Conservation (phyloP, 2,329 filamentous ascomycete species). For the Trichoderma gracile region DNA sequence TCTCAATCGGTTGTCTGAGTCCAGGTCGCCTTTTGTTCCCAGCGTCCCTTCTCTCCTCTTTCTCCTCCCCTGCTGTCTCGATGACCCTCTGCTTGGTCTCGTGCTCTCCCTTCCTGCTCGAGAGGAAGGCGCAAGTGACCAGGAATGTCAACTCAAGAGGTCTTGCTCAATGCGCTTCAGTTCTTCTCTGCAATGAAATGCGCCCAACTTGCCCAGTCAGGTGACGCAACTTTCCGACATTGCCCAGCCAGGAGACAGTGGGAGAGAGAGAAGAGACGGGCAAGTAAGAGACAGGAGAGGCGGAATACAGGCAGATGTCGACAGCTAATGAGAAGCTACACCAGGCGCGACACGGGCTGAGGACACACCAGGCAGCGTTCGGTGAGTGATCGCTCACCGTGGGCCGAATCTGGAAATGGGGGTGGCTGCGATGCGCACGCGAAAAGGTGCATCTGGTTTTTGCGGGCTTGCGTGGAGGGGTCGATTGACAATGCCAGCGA, state of each 20-base stretch:
- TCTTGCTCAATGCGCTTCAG: neutral
- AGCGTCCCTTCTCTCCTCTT: neutral
- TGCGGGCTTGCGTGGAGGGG: slow-evolving; percentile 5
- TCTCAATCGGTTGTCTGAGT: neutral
- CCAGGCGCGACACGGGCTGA: neutral
- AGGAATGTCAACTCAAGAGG: neutral
- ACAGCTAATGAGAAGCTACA: neutral
- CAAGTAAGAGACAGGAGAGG: neutral
- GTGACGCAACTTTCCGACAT: neutral
- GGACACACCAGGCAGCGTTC: neutral
- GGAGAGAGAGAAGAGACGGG: neutral
- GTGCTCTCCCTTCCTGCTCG: neutral
- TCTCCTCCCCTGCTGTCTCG: neutral
- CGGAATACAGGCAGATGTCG: neutral
- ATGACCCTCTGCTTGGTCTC: neutral
- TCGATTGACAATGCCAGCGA: slow-evolving; percentile 27
- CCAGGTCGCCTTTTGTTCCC: neutral
- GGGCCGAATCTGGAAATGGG: slow-evolving; percentile 22
- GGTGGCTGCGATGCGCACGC: slow-evolving; percentile 13
- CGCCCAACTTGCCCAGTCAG: neutral
- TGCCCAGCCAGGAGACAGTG: neutral
- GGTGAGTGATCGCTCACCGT: slow-evolving; percentile 23
- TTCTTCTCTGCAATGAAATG: neutral
- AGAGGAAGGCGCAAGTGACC: neutral
- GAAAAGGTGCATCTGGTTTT: neutral